Base-by-base conservation (phyloP, 768 basidiomycete genomes). In the Phlebiopsis gigantea region DNA sequence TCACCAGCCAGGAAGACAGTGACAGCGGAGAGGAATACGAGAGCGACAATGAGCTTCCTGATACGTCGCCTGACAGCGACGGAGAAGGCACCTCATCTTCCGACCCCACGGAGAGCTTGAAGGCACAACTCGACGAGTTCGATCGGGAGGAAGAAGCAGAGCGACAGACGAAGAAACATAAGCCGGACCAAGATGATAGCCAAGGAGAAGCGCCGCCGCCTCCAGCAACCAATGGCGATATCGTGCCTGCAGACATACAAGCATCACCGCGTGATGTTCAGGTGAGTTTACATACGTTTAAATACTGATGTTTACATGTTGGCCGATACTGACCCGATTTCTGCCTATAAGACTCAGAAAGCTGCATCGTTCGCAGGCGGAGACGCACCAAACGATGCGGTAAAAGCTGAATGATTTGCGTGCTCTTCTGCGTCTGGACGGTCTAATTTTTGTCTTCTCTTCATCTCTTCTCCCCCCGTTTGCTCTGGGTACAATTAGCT, bases 321-420 rank as follows among this genome's bases (percentile, higher is more conserved):
- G 2, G 34, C 34, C 34, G 17, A 17, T 39, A 39, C 8, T 39
- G 12, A 39, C 17, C 12, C 2, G 2, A 19, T 12, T 45, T 19
- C 19, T 45, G n/a, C n/a, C n/a, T 10, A 12, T 45, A 21, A 51
- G 50, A 51, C 39, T 10, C 30, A 41, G 30, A 51, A 24, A 24
- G 50, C 50, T 7, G 31, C 50, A 8, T 21, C 50, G 21, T 51
- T 51, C 21, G 31, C 84, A 12, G 71, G 73, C 50, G 83, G 82
- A 26, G 84, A 87, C 60, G 77, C 72, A 53, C 77, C 78, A 26
- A 73, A 78, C 58, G 73, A 81, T 5, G 79, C 77, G 10, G 72
- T 79, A n/a, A 75, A 77, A 65, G 78, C 72, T 28, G 87, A 89
- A 64, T 85, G 84, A n/a, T 73, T 87, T 34, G 71, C n/a, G n/a